phyloP scores from a whole-genome alignment of 495 filamentous ascomycete species.

The Penicillium flavigenum region DNA sequence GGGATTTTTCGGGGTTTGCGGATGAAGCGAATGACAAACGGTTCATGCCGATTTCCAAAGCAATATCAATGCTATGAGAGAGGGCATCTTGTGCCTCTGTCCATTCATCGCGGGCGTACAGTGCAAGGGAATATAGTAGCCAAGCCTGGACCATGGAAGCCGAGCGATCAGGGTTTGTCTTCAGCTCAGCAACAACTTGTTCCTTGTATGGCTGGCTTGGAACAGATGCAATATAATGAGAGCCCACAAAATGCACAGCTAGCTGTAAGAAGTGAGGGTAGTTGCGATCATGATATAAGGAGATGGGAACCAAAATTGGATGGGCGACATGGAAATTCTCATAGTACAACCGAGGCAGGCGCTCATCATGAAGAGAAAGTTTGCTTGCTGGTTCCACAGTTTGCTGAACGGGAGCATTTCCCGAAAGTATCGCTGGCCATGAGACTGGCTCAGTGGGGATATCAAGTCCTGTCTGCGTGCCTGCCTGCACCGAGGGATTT shows the following conservation, averaged over 20 bases:
- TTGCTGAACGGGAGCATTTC: conserved; percentile 17
- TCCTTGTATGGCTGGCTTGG: conserved; percentile 27
- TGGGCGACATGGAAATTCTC: conserved; percentile 45
- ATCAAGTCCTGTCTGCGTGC: conserved; percentile 9
- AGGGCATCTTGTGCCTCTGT: conserved; percentile 35
- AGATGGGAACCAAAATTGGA: conserved; percentile 38
- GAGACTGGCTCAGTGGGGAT: conserved; percentile 23
- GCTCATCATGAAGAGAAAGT: conserved; percentile 33
- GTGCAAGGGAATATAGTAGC: conserved; percentile 38
- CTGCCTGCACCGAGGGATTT: conserved; percentile 19
- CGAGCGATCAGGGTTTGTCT: conserved; percentile 29
- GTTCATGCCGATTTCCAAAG: conserved; percentile 42
- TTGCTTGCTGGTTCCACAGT: conserved; percentile 15
- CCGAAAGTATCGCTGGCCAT: conserved; percentile 26
- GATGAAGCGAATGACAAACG: conserved; percentile 33
- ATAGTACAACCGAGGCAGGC: conserved; percentile 38
- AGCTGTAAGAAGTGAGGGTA: conserved; percentile 40
- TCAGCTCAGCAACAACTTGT: conserved; percentile 27
- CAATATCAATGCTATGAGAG: conserved; percentile 33
- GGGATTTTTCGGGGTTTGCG: conserved; percentile 21
- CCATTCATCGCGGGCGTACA: conserved; percentile 38
- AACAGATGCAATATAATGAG: conserved; percentile 33
- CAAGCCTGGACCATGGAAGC: conserved; percentile 40
- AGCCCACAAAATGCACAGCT: conserved; percentile 41
- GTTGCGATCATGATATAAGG: conserved; percentile 33